These are phyloP conservation scores for Groenewaldozyma tartarivorans DNA, from an alignment of 805 yeast genomes.

Conservation along the genomic window DNA sequence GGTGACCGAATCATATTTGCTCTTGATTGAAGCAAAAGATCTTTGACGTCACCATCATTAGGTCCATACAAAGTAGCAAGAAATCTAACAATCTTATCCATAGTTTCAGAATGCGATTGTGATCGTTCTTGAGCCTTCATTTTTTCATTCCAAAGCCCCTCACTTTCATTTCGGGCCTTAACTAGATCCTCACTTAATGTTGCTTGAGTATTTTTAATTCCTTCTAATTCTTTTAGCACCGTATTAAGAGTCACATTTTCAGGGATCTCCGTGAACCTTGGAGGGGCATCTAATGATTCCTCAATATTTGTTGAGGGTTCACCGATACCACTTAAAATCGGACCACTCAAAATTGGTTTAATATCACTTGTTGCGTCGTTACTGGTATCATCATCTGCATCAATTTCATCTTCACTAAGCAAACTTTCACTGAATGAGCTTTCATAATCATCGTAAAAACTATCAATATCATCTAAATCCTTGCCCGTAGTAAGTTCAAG, in stretches of 20 bases:
- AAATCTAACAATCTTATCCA: constrained; percentile 80
- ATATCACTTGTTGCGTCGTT: no score
- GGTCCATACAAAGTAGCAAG: constrained; percentile 70
- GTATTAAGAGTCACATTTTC: constrained; percentile 33
- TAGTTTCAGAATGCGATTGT: constrained; percentile 74
- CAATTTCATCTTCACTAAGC: no score
- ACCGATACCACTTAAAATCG: no score
- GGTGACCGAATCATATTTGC: no score
- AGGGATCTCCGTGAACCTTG: neutral
- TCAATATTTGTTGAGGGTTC: no score
- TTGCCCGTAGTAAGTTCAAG: no score
- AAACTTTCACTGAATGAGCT: no score
- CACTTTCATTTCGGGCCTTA: constrained; percentile 79
- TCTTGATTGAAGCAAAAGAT: neutral
- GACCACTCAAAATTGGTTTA: no score
- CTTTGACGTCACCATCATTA: neutral
- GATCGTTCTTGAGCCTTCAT: constrained; percentile 75
- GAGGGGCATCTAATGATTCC: neutral
- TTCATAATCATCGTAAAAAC: no score
- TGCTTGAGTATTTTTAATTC: constrained; percentile 65
- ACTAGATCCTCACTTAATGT: constrained; percentile 76
- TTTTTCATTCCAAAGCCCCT: constrained; percentile 84
- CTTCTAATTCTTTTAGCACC: constrained; percentile 62
- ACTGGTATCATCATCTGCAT: no score
- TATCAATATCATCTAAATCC: no score